A percentile compares a stretch with the other conserved stretches of the same genome.
phyloP scores from a whole-genome alignment of 2,329 filamentous ascomycete species.

The Fusarium zealandicum region DNA sequence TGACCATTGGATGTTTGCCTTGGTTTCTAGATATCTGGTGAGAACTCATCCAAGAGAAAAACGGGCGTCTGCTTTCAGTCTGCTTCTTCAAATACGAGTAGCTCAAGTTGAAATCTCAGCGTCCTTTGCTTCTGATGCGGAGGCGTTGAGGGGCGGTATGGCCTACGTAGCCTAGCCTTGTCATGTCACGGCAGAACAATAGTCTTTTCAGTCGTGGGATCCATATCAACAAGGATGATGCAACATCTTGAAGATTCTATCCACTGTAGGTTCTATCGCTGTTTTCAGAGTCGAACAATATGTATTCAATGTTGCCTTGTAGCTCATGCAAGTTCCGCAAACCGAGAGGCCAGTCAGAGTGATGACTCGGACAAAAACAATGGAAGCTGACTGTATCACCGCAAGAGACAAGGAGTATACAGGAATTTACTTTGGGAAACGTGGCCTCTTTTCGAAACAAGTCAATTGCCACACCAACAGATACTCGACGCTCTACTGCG shows the following conservation, averaged over 20 bases:
- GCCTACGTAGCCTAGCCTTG: background rate
- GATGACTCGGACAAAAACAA: background rate
- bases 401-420: too few relatives aligned
- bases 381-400: too few relatives aligned
- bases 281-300: too few relatives aligned
- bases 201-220: background rate
- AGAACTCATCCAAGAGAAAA: too few relatives aligned
- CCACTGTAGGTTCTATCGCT: too few relatives aligned
- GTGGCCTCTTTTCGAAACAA: constrained; percentile 14
- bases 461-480: constrained; percentile 26
- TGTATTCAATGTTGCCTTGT: too few relatives aligned
- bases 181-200: background rate
- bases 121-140: background rate
- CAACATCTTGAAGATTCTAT: too few relatives aligned
- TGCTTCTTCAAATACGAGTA: too few relatives aligned
- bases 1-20: background rate
- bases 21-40: too few relatives aligned
- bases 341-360: background rate
- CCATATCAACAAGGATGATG: background rate
- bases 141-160: background rate
- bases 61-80: too few relatives aligned
- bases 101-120: too few relatives aligned
- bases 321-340: too few relatives aligned
- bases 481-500: background rate
- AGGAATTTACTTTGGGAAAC: background rate